Evolutionary conservation across 2,329 filamentous ascomycete genomes (phyloP).

Genomic region (Aspergillus sp.): DNA sequence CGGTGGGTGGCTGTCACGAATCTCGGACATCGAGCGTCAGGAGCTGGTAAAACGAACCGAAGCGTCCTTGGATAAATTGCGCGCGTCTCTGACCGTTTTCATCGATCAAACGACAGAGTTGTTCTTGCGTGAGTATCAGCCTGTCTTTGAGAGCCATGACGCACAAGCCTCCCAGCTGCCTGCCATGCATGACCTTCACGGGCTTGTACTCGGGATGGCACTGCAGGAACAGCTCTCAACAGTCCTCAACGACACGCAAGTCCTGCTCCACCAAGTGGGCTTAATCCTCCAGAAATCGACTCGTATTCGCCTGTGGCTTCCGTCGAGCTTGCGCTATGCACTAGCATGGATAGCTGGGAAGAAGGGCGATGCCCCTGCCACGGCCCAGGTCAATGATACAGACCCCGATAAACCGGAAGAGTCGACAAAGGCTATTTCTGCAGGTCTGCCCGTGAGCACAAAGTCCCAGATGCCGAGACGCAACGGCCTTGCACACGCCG

Average conservation of each 20-base stretch:
- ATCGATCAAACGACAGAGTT: conserved; percentile 45
- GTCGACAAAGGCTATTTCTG: conserved; percentile 40
- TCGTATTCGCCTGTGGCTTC: conserved; percentile 49
- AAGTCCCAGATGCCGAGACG: conserved; percentile 34
- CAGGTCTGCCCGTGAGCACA: conserved; percentile 44
- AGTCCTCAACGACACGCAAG: conserved; percentile 9
- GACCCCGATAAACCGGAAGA: conserved; percentile 34
- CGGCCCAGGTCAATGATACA: conserved; percentile 19
- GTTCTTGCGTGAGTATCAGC: conserved; percentile 34
- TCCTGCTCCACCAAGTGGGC: conserved; percentile 43
- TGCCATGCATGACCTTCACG: conserved; percentile 37
- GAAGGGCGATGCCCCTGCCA: conserved; percentile 28
- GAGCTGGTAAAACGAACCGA: conserved; percentile 19
- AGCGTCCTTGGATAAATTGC: conserved; percentile 31
- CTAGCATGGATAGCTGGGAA: conserved; percentile 44
- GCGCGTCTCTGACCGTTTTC: conserved; percentile 28
- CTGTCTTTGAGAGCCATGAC: conserved; percentile 6
- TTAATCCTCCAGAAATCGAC: conserved; percentile 43
- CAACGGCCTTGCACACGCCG: conserved; percentile 29
- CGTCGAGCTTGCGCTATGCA: conserved; percentile 45
- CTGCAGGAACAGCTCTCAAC: conserved; percentile 51
- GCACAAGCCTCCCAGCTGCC: conserved; percentile 18
- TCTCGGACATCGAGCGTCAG: too few species aligned
- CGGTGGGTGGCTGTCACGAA: conserved; percentile 32
- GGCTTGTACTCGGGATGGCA: conserved; percentile 53